Evolutionary conservation across 495 filamentous ascomycete genomes (phyloP).

Genomic region (Rostrohypoxylon terebratum): DNA sequence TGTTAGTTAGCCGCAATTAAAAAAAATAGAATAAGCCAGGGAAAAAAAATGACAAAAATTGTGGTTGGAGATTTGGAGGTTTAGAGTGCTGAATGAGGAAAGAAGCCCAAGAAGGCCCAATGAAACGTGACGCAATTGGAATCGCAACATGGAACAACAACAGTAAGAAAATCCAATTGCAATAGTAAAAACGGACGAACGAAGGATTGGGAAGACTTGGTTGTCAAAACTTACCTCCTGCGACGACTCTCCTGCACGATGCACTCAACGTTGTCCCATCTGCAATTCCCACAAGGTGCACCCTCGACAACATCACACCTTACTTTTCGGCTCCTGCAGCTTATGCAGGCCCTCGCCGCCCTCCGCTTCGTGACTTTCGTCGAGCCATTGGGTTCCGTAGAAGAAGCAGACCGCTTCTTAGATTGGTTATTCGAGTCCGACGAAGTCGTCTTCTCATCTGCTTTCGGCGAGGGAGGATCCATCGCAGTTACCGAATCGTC

Average conservation of each 20-base stretch:
- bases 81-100: conserved; percentile 9
- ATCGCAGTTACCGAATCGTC: conserved; percentile 39
- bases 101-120: background rate
- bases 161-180: conserved; percentile 8
- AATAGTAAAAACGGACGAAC: background rate
- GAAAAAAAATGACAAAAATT: conserved; percentile 1
- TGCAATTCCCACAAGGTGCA: conserved; percentile 89
- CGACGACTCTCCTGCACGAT: conserved; percentile 90
- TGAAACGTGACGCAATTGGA: conserved; percentile 33
- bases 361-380: conserved; percentile 72
- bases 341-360: conserved; percentile 88
- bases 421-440: conserved; percentile 44
- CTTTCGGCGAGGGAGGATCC: conserved; percentile 28
- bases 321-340: conserved; percentile 90
- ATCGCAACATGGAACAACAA: conserved; percentile 25
- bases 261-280: conserved; percentile 88
- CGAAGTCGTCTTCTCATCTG: conserved; percentile 36
- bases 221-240: conserved; percentile 73
- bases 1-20: conserved; percentile 38
- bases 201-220: conserved; percentile 4
- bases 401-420: conserved; percentile 52
- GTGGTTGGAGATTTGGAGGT: conserved; percentile 28
- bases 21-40: conserved; percentile 20
- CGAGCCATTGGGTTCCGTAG: conserved; percentile 44
- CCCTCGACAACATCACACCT: conserved; percentile 92